Evolutionary conservation across 2,329 filamentous ascomycete species (phyloP).

Genomic region (Exophiala oligosperma): DNA sequence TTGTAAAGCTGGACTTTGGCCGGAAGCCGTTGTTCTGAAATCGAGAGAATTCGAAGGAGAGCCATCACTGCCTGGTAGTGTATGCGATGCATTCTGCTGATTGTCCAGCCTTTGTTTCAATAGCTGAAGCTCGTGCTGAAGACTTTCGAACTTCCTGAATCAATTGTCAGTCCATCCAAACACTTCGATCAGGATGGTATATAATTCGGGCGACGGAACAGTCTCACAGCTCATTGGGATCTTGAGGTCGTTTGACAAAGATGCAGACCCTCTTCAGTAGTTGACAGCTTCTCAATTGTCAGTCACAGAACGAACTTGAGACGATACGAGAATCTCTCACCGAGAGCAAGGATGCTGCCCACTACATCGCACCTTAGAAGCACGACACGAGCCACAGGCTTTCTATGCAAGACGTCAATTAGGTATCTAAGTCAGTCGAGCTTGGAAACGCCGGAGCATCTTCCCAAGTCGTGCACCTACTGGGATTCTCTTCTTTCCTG

Average conservation of each 20-base stretch:
- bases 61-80: not conserved
- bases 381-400: conserved; percentile 40
- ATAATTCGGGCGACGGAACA: not conserved
- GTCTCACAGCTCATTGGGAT: conserved; percentile 17
- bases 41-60: not conserved
- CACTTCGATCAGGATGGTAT: not conserved
- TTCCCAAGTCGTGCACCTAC: conserved; percentile 24
- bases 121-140: conserved; percentile 36
- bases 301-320: not conserved
- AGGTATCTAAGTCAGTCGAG: no score
- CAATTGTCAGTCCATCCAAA: not conserved
- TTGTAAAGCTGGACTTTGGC: not conserved
- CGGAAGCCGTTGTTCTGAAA: not conserved
- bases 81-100: conserved; percentile 4
- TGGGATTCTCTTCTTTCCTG: conserved; percentile 39
- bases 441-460: no score
- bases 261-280: conserved; percentile 38
- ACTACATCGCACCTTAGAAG: conserved; percentile 42
- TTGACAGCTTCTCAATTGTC: conserved; percentile 30
- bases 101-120: conserved; percentile 33
- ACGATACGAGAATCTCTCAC: conserved; percentile 18
- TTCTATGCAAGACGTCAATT: conserved; percentile 29
- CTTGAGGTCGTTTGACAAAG: conserved; percentile 36
- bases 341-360: conserved; percentile 39
- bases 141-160: conserved; percentile 34